Evolutionary conservation across 305 asterid genomes (phyloP), one percentile per base, ranked within the genome.

Genomic region (Stenogyne calaminthoides): DNA sequence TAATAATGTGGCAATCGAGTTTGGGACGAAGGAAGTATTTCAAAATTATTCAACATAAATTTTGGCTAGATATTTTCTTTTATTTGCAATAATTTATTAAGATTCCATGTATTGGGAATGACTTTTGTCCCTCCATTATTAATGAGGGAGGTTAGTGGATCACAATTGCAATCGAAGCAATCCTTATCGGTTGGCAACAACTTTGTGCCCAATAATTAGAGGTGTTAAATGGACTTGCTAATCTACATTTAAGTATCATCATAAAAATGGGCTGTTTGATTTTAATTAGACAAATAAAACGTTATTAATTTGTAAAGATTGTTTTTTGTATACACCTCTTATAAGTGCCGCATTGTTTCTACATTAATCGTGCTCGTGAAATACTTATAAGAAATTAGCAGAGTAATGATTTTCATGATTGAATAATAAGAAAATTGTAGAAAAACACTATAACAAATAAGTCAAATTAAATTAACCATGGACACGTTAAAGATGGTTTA

Each of bases 91-190:
- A 5, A 6, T 20, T 56, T 56, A 25, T 56, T 56, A 20, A 22
- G 62, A 16, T 56, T 56, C 62, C 36, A 56, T 56, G 62, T 10
- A 56, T 25, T 10, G 34, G 62, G 36, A 56, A 56, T 56, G 62
- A 6, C 62, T 49, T 56, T 10, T 3, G 36, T 22, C 62, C 37
- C 62, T 10, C 36, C 62, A 56, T 56, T 18, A 56, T 56, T 56
- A 16, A 22, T 16, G 15, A 20, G 37, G 20, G 34, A 19, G 14
- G 61, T 20, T 1, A 20, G 60, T 20, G 61, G 3, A 20, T 22
- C 61, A 55, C 22, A 56, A 56, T 56, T 56, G 34, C 62, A 0
- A 56, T 56, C 62, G 12, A 56, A 25, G 25, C 62, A 22, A 56
- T 20, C 0, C 16, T 22, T 22, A 56, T 56, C 62, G 36, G 5